Conservation (phyloP, 768 basidiomycete species). For the Nidularia pulvinata region DNA sequence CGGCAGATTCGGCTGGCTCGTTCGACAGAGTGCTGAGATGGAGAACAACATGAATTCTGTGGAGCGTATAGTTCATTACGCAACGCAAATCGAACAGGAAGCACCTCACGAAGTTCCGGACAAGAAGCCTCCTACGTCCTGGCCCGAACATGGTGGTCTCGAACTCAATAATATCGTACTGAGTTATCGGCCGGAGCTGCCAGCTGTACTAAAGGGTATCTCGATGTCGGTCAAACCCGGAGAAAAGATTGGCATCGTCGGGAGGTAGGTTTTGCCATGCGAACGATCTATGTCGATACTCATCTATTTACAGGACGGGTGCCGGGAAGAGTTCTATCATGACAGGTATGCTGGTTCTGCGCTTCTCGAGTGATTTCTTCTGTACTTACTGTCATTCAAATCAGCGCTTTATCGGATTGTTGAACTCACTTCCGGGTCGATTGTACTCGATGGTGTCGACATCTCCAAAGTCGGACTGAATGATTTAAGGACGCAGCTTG, state of each 20-base stretch:
- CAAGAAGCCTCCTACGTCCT: slow-evolving; percentile 54
- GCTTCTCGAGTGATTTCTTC: background rate
- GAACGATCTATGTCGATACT: background rate
- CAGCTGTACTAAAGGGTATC: slow-evolving; percentile 83
- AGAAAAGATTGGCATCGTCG: slow-evolving; percentile 94
- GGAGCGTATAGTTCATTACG: slow-evolving; percentile 84
- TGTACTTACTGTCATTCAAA: slow-evolving; percentile 20
- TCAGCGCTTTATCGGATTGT: slow-evolving; percentile 82
- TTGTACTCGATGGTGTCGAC: slow-evolving; percentile 83
- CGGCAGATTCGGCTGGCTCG: slow-evolving; percentile 70
- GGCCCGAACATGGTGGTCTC: slow-evolving; percentile 78
- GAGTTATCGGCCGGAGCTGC: slow-evolving; percentile 87
- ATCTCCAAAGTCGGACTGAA: slow-evolving; percentile 78
- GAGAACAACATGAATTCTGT: slow-evolving; percentile 96
- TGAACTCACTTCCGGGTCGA: slow-evolving; percentile 74
- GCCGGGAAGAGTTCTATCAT: slow-evolving; percentile 92
- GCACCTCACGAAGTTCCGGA: slow-evolving; percentile 67
- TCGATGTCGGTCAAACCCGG: slow-evolving; percentile 68
- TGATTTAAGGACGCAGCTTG: slow-evolving; percentile 65
- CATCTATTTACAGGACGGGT: slow-evolving; percentile 54
- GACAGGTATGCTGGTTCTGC: slow-evolving; percentile 45
- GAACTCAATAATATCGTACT: slow-evolving; percentile 77
- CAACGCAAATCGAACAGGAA: slow-evolving; percentile 80
- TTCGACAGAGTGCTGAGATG: slow-evolving; percentile 79
- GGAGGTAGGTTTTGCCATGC: slow-evolving; percentile 30